phyloP scores from a whole-genome alignment of 2,329 filamentous ascomycete species.

The Penicillium nordicum region DNA sequence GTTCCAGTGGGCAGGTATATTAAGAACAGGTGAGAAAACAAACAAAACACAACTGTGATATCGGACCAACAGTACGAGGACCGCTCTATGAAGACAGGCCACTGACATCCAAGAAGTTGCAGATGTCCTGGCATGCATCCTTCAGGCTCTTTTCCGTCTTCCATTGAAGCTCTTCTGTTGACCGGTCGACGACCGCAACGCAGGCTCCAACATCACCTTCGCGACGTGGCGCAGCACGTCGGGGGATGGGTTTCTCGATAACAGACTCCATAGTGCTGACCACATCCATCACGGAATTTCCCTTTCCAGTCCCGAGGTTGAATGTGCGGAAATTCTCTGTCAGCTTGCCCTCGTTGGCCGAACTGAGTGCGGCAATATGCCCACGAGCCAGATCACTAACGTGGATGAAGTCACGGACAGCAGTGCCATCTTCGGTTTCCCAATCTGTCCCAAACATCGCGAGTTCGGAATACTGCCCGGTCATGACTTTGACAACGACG shows the following conservation, averaged over 20 bases:
- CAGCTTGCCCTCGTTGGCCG: slow-evolving; percentile 34
- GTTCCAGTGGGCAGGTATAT: neutral
- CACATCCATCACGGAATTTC: slow-evolving; percentile 40
- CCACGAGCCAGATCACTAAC: slow-evolving; percentile 62
- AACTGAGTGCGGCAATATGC: slow-evolving; percentile 58
- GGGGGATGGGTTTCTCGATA: slow-evolving; percentile 34
- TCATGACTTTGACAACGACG: slow-evolving; percentile 60
- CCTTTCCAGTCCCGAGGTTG: slow-evolving; percentile 40
- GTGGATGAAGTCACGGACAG: slow-evolving; percentile 66
- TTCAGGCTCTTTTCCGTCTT: slow-evolving; percentile 38
- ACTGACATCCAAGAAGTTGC: slow-evolving; percentile 36
- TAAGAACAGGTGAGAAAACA: neutral
- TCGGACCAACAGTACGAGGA: neutral
- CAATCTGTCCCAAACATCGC: slow-evolving; percentile 64
- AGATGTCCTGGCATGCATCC: slow-evolving; percentile 39
- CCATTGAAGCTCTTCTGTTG: slow-evolving; percentile 54
- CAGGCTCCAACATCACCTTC: slow-evolving; percentile 41
- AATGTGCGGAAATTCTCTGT: slow-evolving; percentile 43
- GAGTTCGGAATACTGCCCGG: slow-evolving; percentile 52
- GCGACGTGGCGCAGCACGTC: slow-evolving; percentile 32
- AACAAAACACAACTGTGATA: neutral
- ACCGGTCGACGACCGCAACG: slow-evolving; percentile 36
- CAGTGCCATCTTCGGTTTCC: slow-evolving; percentile 63
- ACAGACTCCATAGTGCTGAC: slow-evolving; percentile 39
- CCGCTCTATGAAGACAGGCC: slow-evolving; percentile 24